Evolutionary conservation across 371 early-diverging fungal genomes (phyloP), one percentile per base, ranked within the genome.

Genomic region (Circinella umbellata): DNA sequence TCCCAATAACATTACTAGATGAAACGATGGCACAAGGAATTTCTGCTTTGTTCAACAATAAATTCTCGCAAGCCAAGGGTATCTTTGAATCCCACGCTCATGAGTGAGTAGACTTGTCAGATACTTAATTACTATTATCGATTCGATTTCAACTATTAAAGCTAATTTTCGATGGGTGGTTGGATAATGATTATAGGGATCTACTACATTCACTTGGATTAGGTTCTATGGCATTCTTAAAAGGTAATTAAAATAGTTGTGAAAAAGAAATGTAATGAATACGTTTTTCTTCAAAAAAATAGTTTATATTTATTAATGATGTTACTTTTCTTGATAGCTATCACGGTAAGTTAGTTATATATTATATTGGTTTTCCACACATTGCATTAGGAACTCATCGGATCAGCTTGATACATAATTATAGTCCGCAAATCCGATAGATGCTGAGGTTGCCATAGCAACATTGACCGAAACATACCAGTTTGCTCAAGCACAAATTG

Each of bases 31-130:
- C 79, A 37, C 75, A 71, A 10, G 88, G 85, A 18, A 79, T 88
- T 36, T 54, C 77, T 34, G 75, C 77, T 20, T 84, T 88, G 42
- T 88, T 88, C 61, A 83, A 86, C 64, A 88, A 88, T 75, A 72
- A 83, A 62, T 88, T 88, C 69, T 69, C 76, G 20, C 76, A 84
- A 57, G 87, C 88, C 51, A 74, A 75, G 34, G 64, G 49, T 6
- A 53, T 80, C n/a, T 80, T 81, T 37, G 73, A 77, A 53, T 76
- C 69, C 18, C 69, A 70, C 47, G 76, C 79, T 35, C 71, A 61
- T 64, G 73, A 71, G 84, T 81, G 76, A 77, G 66, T 59, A 42
- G 42, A 9, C 42, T 42, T 42, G 3, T 42, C 42, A 42, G 11
- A 0, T 42, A 3, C 1, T 11, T 42, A 42, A 6, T 42, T 42